Conservation (phyloP, 371 early-diverging fungal species). For the Paraphysoderma sedebokerense region DNA sequence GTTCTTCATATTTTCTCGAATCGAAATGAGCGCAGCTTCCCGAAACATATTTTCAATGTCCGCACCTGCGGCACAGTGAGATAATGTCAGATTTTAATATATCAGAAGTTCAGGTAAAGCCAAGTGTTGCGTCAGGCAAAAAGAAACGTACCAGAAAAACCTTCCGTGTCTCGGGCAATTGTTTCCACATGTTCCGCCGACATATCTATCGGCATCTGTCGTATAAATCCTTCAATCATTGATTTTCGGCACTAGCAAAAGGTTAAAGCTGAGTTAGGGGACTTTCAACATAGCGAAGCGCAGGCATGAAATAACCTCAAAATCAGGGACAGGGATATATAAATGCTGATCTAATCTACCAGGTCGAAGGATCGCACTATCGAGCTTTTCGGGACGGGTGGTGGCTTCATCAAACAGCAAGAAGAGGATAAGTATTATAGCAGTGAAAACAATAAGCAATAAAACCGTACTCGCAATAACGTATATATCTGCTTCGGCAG, state of each 20-base stretch:
- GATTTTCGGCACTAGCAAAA: neutral
- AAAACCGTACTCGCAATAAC: slow-evolving; percentile 45
- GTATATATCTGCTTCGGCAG: slow-evolving; percentile 35
- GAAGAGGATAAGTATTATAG: neutral
- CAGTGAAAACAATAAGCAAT: neutral
- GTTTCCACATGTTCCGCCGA: neutral
- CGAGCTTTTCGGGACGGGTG: neutral
- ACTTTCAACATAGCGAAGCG: neutral
- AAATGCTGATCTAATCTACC: neutral
- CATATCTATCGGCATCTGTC: neutral
- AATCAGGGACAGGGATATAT: neutral
- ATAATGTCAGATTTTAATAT: neutral
- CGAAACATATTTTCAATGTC: slow-evolving; percentile 17
- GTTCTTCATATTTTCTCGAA: too few species aligned
- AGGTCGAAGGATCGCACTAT: neutral
- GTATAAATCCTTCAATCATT: neutral
- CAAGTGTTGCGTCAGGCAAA: too few species aligned
- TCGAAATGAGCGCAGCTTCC: slow-evolving; percentile 17
- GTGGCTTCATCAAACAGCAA: too few species aligned
- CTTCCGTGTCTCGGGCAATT: slow-evolving; percentile 5
- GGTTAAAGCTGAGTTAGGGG: neutral
- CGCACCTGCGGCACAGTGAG: slow-evolving; percentile 13
- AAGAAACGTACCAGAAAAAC: neutral
- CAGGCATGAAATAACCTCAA: neutral
- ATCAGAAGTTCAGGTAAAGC: slow-evolving; percentile 6